A percentile compares a stretch with the other conserved stretches of the same genome.
Conservation (phyloP, 805 yeast genomes). For the Monosporozyma solicola region DNA sequence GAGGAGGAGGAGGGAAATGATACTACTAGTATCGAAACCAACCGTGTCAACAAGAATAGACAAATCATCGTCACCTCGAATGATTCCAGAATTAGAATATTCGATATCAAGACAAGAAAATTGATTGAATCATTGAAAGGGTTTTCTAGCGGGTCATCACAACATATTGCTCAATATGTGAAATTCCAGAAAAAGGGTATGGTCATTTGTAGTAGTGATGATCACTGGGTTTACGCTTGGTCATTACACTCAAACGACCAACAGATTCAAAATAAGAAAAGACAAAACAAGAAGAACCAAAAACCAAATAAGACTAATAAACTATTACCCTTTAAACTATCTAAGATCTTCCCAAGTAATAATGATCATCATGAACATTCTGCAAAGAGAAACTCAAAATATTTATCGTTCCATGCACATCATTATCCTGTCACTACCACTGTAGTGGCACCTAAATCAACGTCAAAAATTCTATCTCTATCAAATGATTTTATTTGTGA, state of each 20-base stretch:
- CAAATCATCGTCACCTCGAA: constrained; percentile 58
- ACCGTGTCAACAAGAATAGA: constrained; percentile 21
- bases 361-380: not conserved
- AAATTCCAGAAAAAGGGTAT: constrained; percentile 22
- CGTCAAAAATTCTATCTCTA: constrained; percentile 53
- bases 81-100: constrained; percentile 67
- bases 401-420: constrained; percentile 70
- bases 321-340: not conserved
- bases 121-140: constrained; percentile 69
- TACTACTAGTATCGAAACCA: not conserved
- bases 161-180: constrained; percentile 47
- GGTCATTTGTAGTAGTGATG: constrained; percentile 76
- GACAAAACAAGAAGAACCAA: not conserved
- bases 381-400: constrained; percentile 38
- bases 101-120: constrained; percentile 44
- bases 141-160: constrained; percentile 57
- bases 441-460: constrained; percentile 62
- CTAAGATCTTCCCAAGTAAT: not conserved
- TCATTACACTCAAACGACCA: constrained; percentile 25
- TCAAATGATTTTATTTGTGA: constrained; percentile 79
- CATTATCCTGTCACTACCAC: constrained; percentile 67
- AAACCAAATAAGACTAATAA: not conserved
- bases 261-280: not conserved
- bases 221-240: constrained; percentile 85
- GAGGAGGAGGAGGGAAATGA: not conserved